Percentiles rank a stretch among this genome's conserved stretches.
Evolutionary conservation across 768 basidiomycete species (phyloP).

Genomic region (Lactarius pseudohatsudake): DNA sequence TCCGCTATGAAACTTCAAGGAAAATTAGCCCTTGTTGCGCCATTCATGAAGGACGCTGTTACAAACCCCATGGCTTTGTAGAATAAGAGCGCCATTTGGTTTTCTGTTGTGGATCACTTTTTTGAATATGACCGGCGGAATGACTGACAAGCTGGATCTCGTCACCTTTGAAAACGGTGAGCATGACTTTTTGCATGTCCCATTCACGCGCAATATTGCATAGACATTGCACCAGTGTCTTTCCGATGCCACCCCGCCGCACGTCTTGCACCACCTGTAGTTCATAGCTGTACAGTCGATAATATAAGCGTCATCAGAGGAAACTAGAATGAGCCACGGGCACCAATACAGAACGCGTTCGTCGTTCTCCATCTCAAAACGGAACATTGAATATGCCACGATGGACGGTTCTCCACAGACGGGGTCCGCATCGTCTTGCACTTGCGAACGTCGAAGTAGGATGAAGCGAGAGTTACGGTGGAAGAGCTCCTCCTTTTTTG

Average conservation of each 20-base stretch:
- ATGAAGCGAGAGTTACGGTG: slow-evolving; percentile 59
- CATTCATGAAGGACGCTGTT: not conserved
- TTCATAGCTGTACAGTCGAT: slow-evolving; percentile 59
- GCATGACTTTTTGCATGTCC: slow-evolving; percentile 66
- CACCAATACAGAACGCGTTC: slow-evolving; percentile 73
- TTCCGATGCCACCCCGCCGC: slow-evolving; percentile 61
- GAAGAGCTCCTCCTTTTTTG: slow-evolving; percentile 63
- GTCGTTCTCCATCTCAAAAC: slow-evolving; percentile 68
- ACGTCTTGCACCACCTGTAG: slow-evolving; percentile 54
- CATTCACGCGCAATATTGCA: slow-evolving; percentile 50
- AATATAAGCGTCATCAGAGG: not conserved
- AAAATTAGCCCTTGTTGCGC: not conserved
- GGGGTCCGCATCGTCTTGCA: slow-evolving; percentile 19
- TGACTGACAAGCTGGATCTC: not conserved
- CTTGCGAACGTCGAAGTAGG: slow-evolving; percentile 36
- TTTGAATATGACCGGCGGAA: not conserved
- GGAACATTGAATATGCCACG: slow-evolving; percentile 53
- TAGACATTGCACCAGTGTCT: slow-evolving; percentile 49
- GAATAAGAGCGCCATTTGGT: slow-evolving; percentile 47
- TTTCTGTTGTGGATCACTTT: slow-evolving; percentile 39
- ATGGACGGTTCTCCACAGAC: slow-evolving; percentile 34
- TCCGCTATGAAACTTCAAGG: slow-evolving; percentile 8
- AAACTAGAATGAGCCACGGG: slow-evolving; percentile 11
- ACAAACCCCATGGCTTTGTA: slow-evolving; percentile 57
- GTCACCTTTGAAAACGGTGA: slow-evolving; percentile 77